phyloP scores from a whole-genome alignment of 1,284 basidiomycete species.

The Malassezia sympodialis region DNA sequence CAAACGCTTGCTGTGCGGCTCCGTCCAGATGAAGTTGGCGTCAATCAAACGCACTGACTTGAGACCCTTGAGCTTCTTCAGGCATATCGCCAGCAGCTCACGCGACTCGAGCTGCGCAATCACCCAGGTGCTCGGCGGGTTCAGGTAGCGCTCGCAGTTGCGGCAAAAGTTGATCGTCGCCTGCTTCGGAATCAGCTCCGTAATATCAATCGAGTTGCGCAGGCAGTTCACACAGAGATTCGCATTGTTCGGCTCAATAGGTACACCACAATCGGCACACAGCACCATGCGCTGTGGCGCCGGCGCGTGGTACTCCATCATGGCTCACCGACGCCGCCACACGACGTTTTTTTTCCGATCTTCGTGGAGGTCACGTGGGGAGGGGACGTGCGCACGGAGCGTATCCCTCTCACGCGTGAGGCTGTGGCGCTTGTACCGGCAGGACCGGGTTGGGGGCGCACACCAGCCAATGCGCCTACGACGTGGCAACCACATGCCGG shows the following conservation, averaged over 20 bases:
- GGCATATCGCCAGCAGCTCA: constrained; percentile 64
- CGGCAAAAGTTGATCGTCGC: constrained; percentile 85
- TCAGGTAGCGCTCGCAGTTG: constrained; percentile 90
- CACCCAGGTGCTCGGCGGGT: constrained; percentile 79
- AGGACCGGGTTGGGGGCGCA: background rate
- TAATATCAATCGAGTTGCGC: constrained; percentile 87
- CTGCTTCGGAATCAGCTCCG: constrained; percentile 96
- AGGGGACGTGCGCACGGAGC: background rate
- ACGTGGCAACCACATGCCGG: background rate
- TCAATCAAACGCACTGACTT: constrained; percentile 91
- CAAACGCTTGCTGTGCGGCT: constrained; percentile 88
- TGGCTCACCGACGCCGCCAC: background rate
- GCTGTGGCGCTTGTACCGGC: too few relatives aligned
- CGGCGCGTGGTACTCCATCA: constrained; percentile 38
- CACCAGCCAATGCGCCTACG: background rate
- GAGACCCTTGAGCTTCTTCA: constrained; percentile 88
- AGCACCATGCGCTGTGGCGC: constrained; percentile 46
- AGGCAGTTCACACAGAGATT: constrained; percentile 89
- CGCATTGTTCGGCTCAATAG: constrained; percentile 87
- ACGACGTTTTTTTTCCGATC: constrained; percentile 9
- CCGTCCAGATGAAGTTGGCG: constrained; percentile 97
- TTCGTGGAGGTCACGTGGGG: constrained; percentile 13
- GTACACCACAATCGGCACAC: constrained; percentile 59
- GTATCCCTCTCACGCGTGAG: background rate
- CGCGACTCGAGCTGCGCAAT: constrained; percentile 79